phyloP scores from a whole-genome alignment of 2,329 filamentous ascomycete species.

The Colletotrichum theobromicola region DNA sequence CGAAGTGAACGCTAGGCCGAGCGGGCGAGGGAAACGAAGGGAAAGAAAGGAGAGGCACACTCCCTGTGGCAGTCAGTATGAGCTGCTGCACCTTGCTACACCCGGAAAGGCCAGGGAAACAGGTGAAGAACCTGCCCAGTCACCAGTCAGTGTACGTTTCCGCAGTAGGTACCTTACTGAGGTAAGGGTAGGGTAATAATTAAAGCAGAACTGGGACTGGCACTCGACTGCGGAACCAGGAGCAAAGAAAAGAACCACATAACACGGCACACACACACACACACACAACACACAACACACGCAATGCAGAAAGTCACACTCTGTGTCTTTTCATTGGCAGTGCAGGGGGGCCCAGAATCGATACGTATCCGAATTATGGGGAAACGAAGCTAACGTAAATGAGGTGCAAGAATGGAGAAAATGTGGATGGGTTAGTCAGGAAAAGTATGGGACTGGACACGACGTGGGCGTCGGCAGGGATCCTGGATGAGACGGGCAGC shows the following conservation, averaged over 20 bases:
- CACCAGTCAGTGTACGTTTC: neutral
- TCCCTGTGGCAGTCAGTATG: neutral
- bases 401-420: neutral
- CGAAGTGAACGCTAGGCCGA: conserved; percentile 2
- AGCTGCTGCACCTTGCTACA: neutral
- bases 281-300: neutral
- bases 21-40: conserved; percentile 1
- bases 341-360: neutral
- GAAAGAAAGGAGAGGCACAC: neutral
- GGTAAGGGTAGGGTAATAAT: conserved; percentile 8
- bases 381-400: conserved; percentile 7
- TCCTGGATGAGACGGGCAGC: conserved; percentile 9
- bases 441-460: conserved; percentile 6
- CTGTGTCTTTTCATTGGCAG: neutral
- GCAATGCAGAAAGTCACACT: neutral
- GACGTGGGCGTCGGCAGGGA: neutral
- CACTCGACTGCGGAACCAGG: neutral
- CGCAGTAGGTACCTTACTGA: too few relatives aligned
- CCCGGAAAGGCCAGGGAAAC: conserved; percentile 1
- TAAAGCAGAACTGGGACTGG: neutral
- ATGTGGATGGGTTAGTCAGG: conserved; percentile 15
- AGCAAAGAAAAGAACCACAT: neutral
- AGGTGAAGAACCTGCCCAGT: neutral
- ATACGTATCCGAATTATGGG: conserved; percentile 18
- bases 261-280: neutral